Evolutionary conservation across 345 rosid genomes (phyloP).

Genomic region (Murraya paniculata): DNA sequence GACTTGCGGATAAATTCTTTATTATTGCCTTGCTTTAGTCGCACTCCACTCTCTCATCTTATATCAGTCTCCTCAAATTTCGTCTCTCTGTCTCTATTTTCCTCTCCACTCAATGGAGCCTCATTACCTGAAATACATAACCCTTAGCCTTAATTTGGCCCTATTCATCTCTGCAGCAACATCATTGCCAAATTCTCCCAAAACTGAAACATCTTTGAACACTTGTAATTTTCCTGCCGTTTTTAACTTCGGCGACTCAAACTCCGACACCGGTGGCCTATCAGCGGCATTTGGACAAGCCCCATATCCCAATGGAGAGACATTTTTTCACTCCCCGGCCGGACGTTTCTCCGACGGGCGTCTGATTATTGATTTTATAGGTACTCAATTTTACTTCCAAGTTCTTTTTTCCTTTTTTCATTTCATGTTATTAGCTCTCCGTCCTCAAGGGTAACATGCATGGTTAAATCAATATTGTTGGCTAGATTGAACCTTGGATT

Average conservation of each 20-base stretch:
- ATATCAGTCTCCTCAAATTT: background rate
- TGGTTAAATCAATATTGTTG: background rate
- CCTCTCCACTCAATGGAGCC: background rate
- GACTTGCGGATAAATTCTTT: too few relatives aligned
- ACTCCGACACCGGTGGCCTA: slow-evolving; percentile 56
- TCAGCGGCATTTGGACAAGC: slow-evolving; percentile 63
- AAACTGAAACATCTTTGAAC: background rate
- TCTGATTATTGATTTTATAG: slow-evolving; percentile 61
- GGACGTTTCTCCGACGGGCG: slow-evolving; percentile 76
- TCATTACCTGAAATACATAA: background rate
- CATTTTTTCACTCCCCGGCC: slow-evolving; percentile 53
- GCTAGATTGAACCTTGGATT: too few relatives aligned
- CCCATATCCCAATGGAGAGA: slow-evolving; percentile 53
- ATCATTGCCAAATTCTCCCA: background rate
- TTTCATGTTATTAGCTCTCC: too few relatives aligned
- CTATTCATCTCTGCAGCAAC: background rate
- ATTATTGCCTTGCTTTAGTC: background rate
- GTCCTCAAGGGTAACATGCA: background rate
- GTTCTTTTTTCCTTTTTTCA: background rate
- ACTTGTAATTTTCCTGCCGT: slow-evolving; percentile 38
- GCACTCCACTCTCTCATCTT: background rate
- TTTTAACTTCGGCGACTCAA: slow-evolving; percentile 55
- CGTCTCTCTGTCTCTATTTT: background rate
- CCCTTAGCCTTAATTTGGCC: background rate
- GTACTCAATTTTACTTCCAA: slow-evolving; percentile 18